Evolutionary conservation across 1,284 basidiomycete species (phyloP).

Genomic region (Boletus mariae): DNA sequence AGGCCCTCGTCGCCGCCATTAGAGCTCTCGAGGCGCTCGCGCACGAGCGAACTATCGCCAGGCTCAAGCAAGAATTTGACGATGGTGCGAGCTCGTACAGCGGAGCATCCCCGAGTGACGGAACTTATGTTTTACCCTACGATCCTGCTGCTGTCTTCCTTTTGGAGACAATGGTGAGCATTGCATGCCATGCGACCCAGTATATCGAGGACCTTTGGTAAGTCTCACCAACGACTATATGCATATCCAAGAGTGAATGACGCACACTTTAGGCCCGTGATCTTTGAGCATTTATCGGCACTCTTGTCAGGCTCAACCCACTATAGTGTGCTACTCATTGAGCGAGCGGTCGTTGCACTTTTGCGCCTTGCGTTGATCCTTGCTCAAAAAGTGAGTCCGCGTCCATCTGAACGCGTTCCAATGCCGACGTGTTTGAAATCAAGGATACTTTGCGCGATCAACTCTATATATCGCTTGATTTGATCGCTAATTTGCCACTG

Average conservation of each 20-base stretch:
- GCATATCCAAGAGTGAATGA: background rate
- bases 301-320: conserved; percentile 75
- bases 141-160: conserved; percentile 94
- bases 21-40: conserved; percentile 87
- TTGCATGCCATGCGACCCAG: conserved; percentile 72
- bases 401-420: conserved; percentile 6
- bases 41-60: conserved; percentile 79
- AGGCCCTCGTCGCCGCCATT: conserved; percentile 79
- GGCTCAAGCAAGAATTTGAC: conserved; percentile 64
- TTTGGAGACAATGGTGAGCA: conserved; percentile 90
- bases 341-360: conserved; percentile 92
- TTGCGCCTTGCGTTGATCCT: conserved; percentile 78
- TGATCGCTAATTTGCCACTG: conserved; percentile 78
- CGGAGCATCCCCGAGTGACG: conserved; percentile 40
- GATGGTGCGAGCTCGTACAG: conserved; percentile 39
- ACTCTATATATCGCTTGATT: conserved; percentile 89
- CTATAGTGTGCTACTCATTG: conserved; percentile 88
- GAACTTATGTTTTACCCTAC: conserved; percentile 67
- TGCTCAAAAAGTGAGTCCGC: conserved; percentile 61
- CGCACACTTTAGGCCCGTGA: conserved; percentile 66
- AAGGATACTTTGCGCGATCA: conserved; percentile 83
- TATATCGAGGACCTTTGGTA: conserved; percentile 87
- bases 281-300: conserved; percentile 87
- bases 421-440: conserved; percentile 1
- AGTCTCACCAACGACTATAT: conserved; percentile 20